Conservation (phyloP, 129 eudicot genomes). For the Flaveria trinervia region DNA sequence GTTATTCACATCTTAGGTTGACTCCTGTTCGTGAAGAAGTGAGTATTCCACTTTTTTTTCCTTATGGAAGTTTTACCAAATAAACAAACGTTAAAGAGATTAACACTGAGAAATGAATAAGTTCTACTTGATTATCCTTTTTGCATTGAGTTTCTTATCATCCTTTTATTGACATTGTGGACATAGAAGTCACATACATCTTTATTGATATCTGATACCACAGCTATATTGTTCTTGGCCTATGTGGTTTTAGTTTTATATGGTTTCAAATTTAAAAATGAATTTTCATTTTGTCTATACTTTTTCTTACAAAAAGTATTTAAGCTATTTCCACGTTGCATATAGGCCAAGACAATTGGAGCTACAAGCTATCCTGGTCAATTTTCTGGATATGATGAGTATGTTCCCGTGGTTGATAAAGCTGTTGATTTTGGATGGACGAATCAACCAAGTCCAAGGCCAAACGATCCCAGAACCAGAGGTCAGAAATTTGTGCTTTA, state of each 20-base stretch:
- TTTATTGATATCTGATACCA: background rate
- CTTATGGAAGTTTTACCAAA: background rate
- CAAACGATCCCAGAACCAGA: constrained; percentile 51
- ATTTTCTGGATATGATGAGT: constrained; percentile 85
- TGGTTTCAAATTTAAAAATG: background rate
- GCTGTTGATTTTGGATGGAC: constrained; percentile 94
- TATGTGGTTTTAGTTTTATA: no score
- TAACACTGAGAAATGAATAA: background rate
- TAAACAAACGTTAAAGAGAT: background rate
- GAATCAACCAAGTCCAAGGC: constrained; percentile 53
- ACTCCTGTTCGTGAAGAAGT: constrained; percentile 98
- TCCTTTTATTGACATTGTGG: background rate
- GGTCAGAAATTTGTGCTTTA: constrained; percentile 37
- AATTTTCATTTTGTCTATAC: background rate
- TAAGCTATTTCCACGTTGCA: constrained; percentile 21
- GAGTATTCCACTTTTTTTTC: constrained; percentile 12
- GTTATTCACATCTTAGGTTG: constrained; percentile 70
- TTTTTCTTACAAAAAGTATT: background rate
- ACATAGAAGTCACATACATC: background rate
- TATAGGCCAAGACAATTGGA: constrained; percentile 71
- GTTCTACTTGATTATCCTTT: background rate
- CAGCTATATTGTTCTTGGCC: background rate
- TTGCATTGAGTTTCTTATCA: no score
- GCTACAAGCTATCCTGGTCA: constrained; percentile 52
- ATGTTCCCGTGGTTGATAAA: constrained; percentile 95